phyloP scores from a whole-genome alignment of 176 grass and related monocot species.

The Thinopyrum elongatum region DNA sequence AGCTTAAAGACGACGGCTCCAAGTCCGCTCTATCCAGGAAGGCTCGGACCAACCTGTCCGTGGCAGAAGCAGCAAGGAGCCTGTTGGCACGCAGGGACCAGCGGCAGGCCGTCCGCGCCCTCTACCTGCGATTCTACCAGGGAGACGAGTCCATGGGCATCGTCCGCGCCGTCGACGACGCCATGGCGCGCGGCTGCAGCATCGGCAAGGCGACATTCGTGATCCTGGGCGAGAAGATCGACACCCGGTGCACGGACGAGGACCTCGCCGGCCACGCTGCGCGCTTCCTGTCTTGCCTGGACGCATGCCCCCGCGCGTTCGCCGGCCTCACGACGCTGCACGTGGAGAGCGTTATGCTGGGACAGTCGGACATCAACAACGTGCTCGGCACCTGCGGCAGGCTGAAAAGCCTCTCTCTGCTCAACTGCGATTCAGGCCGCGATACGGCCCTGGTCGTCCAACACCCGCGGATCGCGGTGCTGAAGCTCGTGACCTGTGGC shows the following conservation, averaged over 20 bases:
- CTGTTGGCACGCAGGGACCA: neutral
- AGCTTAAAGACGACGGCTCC: neutral
- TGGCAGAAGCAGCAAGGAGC: neutral
- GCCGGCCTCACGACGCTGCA: neutral
- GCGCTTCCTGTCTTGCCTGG: neutral
- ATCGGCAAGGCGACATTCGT: neutral
- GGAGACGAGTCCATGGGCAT: neutral
- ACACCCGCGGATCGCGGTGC: neutral
- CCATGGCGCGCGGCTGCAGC: neutral
- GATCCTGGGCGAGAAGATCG: neutral
- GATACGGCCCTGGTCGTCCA: neutral
- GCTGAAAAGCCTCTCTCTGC: neutral
- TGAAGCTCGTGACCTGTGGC: neutral
- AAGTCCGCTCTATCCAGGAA: neutral
- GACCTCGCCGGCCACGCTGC: neutral
- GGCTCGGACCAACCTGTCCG: neutral
- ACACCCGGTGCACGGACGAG: neutral
- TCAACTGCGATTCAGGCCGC: neutral
- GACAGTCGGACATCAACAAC: neutral
- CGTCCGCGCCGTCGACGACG: neutral
- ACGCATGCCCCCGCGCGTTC: neutral
- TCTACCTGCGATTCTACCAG: neutral
- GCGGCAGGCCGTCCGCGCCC: neutral
- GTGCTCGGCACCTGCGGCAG: neutral
- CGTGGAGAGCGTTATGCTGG: constrained; percentile 1